Conservation (phyloP, 495 filamentous ascomycete genomes). For the Gamarada debralockiae region DNA sequence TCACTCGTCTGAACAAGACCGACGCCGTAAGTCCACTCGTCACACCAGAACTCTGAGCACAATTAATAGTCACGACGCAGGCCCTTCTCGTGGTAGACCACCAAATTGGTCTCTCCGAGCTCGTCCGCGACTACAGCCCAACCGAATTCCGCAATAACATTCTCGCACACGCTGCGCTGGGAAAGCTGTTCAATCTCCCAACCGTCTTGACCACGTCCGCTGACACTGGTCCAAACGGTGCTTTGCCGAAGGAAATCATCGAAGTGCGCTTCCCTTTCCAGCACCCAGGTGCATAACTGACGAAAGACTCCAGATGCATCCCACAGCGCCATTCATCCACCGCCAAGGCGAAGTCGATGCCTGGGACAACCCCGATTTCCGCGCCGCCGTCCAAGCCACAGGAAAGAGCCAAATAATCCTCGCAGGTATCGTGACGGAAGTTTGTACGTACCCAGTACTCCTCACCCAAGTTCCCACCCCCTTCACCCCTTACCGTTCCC, state of each 20-base stretch:
- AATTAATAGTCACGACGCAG: slow-evolving; percentile 22
- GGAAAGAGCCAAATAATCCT: slow-evolving; percentile 70
- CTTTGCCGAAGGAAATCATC: slow-evolving; percentile 64
- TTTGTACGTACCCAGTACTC: slow-evolving; percentile 63
- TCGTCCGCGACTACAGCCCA: slow-evolving; percentile 62
- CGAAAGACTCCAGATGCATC: slow-evolving; percentile 56
- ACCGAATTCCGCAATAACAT: slow-evolving; percentile 63
- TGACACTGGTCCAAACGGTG: slow-evolving; percentile 60
- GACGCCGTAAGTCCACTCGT: slow-evolving; percentile 39
- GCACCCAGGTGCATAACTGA: background rate
- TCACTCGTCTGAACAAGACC: slow-evolving; percentile 50
- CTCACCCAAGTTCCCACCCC: too few species aligned
- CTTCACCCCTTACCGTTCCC: too few species aligned
- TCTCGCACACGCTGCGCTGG: slow-evolving; percentile 64
- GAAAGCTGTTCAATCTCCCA: slow-evolving; percentile 64
- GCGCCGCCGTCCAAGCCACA: slow-evolving; percentile 57
- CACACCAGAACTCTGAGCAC: background rate
- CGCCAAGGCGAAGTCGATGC: slow-evolving; percentile 76
- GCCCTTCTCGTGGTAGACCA: slow-evolving; percentile 67
- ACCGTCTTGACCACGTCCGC: slow-evolving; percentile 67
- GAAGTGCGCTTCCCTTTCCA: slow-evolving; percentile 22
- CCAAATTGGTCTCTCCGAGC: slow-evolving; percentile 63
- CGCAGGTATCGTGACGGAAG: slow-evolving; percentile 72
- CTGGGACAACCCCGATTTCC: slow-evolving; percentile 75
- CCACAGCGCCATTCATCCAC: slow-evolving; percentile 59